Evolutionary conservation across 2,329 filamentous ascomycete species (phyloP), one percentile per base, ranked within the genome.

Genomic region (Diplodia mutila): DNA sequence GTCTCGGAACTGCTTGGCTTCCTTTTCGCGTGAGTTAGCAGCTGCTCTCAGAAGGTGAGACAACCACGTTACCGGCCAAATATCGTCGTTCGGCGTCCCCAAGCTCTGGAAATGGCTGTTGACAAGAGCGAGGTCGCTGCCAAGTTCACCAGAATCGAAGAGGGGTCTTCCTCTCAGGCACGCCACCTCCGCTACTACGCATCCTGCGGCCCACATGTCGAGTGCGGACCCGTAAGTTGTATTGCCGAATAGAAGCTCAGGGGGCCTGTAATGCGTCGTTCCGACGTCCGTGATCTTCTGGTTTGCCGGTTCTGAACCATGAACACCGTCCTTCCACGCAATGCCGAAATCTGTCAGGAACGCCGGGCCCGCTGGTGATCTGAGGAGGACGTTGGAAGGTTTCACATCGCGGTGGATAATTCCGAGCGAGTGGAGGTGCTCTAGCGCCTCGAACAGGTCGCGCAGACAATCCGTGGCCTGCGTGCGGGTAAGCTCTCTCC

Each of bases 361-460:
- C 3, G 91, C 92, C 4, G 92, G 91, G 0, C 91, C 91, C 6
- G 85, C 81, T 0, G 85, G 81, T 0, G 89, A 87, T 51, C 85
- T 82, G 54, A 97, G 85, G 9, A 97, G 83, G 42, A 99, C 85
- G 65, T 97, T 97, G 0, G 93, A 93, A 0, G 95, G 95, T 75
- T 99, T 99, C 75, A 99, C 83, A 75, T 99, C 95, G 67, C 95
- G 89, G 77, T 99, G 95, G 66, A 99, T 90, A 68, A 99, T 93
- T 8, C 88, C 90, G 27, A 87, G 80, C 8, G 78, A 72, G 76
- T 99, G 95, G 2, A 97, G 83, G 72, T 91, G 85, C 1, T 80
- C 81, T 2, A 99, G 85, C 7, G 88, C 94, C 3, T 80, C 77
- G 75, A 97, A 91, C 7, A 95, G 75, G 71, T 94, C 89, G 12